A percentile compares a stretch with the other conserved stretches of the same genome.
phyloP scores from a whole-genome alignment of 164 flowering plant genomes.

The Kingdonia uniflora region DNA sequence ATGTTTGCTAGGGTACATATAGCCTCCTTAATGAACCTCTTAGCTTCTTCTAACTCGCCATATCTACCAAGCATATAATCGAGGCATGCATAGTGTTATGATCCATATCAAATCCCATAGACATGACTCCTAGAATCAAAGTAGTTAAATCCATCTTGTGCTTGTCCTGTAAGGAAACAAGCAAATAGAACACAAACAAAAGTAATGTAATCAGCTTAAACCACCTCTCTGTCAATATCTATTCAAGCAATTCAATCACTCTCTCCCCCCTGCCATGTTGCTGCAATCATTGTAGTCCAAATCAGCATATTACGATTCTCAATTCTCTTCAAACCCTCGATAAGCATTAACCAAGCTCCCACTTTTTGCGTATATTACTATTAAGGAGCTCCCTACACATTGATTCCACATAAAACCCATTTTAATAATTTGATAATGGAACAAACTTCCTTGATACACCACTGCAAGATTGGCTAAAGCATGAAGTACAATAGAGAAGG shows the following conservation, averaged over 20 bases:
- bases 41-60: constrained; percentile 49
- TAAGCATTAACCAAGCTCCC: constrained; percentile 42
- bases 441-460: constrained; percentile 32
- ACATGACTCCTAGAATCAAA: constrained; percentile 36
- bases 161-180: constrained; percentile 48
- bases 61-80: constrained; percentile 62
- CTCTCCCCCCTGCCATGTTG: constrained; percentile 44
- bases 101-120: constrained; percentile 33
- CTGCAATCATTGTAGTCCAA: constrained; percentile 60
- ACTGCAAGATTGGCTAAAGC: constrained; percentile 45
- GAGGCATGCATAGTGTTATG: constrained; percentile 66
- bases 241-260: constrained; percentile 39
- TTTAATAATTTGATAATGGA: constrained; percentile 44
- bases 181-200: constrained; percentile 53
- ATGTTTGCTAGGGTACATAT: too few relatives aligned
- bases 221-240: constrained; percentile 37
- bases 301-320: constrained; percentile 36
- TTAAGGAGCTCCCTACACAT: constrained; percentile 35
- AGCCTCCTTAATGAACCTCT: constrained; percentile 24
- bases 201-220: constrained; percentile 47
- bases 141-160: constrained; percentile 40
- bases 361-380: constrained; percentile 56
- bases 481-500: constrained; percentile 40
- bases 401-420: constrained; percentile 28
- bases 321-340: constrained; percentile 34